Evolutionary conservation across 2,329 filamentous ascomycete species (phyloP), one percentile per base, ranked within the genome.

Genomic region (Orbilia oligospora): DNA sequence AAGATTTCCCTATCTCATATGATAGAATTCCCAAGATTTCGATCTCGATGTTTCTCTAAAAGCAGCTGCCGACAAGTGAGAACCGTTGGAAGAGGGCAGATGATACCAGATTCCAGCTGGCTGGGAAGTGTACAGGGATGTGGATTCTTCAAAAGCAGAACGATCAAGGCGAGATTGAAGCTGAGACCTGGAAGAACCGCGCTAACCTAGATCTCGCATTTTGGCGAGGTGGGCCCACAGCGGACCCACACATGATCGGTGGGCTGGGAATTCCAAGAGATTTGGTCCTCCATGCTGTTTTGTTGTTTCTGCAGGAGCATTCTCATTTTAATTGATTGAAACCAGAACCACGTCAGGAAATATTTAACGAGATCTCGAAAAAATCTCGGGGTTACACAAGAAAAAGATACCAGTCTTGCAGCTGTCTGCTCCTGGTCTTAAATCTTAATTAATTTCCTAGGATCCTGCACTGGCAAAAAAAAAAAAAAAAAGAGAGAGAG

Each of bases 51-150:
- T 61, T 61, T 44, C 36, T 12, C 41, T 36, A 24, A 61, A 8
- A 58, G n/a, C 30, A 14, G 36, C 36, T n/a, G 56, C 41, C 33
- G 48, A 48, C 68, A 56, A 71, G 61, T 61, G 46, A 71, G 68
- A 71, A 61, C 56, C 33, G 33, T 44, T 61, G 41, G 56, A 41
- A 27, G 14, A 9, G 36, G 56, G 27, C 56, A 44, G 56, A 61
- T 44, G 58, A 46, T 58, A 49, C 63, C 63, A 22, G 48, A 22
- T 36, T 24, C 70, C 70, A 58, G 18, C 22, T 12, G 16, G 51
- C 18, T 73, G 70, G 70, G 41, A 67, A 73, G 49, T 73, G 36
- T 61, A 73, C 70, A 73, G 70, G 70, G 70, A 73, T 73, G 18
- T 58, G 2, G n/a, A 73, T 73, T 67, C 30, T 68, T 36, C 18